Base-by-base conservation (phyloP, 495 filamentous ascomycete species). In the Durotheca rogersii region DNA sequence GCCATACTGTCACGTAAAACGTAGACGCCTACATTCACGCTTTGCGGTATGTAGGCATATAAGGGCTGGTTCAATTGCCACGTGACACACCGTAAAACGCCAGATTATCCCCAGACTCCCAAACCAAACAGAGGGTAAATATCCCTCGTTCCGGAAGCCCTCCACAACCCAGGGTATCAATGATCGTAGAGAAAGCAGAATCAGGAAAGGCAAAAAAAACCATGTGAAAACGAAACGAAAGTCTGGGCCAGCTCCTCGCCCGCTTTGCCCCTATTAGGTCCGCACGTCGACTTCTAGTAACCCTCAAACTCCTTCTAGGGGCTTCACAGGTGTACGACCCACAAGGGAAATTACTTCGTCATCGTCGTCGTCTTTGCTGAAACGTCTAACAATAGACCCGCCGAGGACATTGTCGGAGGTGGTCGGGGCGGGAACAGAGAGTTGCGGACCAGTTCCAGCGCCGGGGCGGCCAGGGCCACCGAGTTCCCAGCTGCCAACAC, bases 401-500 rank as follows among this genome's bases (percentile, higher is more conserved):
- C 47, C 56, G 47, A 60, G 52, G 7, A 30, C n/a, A 2, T 23
- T 38, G 23, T 36, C 40, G 2, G 25, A 4, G 27, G 31, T 6
- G 21, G 18, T 32, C 12, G 45, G 34, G 20, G 40, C 41, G 1
- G 49, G 50, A 35, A 42, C 20, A 9, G 54, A 48, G 4, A 18
- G n/a, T n/a, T n/a, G n/a, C n/a, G n/a, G 11, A 0, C 31, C 12
- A n/a, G 45, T 18, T 4, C 23, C 47, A 1, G 16, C 20, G 5
- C 2, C 27, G 15, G 23, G 18, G 6, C 15, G 32, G 11, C 40
- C 31, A 0, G 51, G 45, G 4, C 31, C 47, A 1, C 56, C 47
- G 6, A 73, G 53, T 41, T 73, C 71, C 71, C 71, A 73, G 45
- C 71, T 73, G 11, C 71, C 71, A 6, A 67, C 56, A 2, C 69